These are phyloP conservation scores for Cladosporium sp. DNA, from an alignment of 2,329 filamentous ascomycete species.

Conservation along the genomic window DNA sequence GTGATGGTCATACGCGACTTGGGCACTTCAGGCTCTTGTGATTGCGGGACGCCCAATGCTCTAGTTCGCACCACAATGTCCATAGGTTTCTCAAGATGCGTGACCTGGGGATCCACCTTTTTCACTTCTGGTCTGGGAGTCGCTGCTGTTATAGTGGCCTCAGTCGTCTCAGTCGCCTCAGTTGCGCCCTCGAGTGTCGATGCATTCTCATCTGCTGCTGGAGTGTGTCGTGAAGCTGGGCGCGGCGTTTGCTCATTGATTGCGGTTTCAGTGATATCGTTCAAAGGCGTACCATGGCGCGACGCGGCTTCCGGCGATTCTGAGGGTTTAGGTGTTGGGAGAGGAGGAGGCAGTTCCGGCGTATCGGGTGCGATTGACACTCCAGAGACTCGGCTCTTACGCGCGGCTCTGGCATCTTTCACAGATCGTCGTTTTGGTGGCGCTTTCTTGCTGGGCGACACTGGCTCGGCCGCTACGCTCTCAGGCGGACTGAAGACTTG, in stretches of 20 bases:
- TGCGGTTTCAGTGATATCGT: conserved; percentile 67
- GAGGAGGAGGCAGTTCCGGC: conserved; percentile 35
- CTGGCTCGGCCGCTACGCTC: conserved; percentile 45
- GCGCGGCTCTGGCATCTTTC: conserved; percentile 49
- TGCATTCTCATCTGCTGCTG: conserved; percentile 17
- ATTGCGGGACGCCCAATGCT: conserved; percentile 57
- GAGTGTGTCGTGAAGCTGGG: conserved; percentile 18
- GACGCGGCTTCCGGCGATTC: conserved; percentile 30
- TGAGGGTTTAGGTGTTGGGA: conserved; percentile 49
- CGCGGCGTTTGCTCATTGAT: conserved; percentile 58
- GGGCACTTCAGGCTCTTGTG: conserved; percentile 71
- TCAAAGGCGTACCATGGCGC: conserved; percentile 56
- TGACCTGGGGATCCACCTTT: conserved; percentile 71
- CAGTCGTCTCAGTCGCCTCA: background rate
- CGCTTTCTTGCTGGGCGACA: conserved; percentile 54
- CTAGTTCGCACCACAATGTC: conserved; percentile 89
- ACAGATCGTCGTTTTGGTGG: conserved; percentile 61
- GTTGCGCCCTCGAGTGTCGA: conserved; percentile 15
- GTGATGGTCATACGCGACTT: conserved; percentile 90
- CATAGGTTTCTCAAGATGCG: conserved; percentile 81
- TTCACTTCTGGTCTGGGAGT: conserved; percentile 46
- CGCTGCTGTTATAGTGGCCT: conserved; percentile 17
- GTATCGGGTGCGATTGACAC: conserved; percentile 36
- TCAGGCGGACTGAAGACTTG: conserved; percentile 57
- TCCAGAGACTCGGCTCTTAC: conserved; percentile 35